Percentiles rank a stretch among this genome's conserved stretches.
phyloP scores from a whole-genome alignment of 768 basidiomycete species.

The Russula virescens region DNA sequence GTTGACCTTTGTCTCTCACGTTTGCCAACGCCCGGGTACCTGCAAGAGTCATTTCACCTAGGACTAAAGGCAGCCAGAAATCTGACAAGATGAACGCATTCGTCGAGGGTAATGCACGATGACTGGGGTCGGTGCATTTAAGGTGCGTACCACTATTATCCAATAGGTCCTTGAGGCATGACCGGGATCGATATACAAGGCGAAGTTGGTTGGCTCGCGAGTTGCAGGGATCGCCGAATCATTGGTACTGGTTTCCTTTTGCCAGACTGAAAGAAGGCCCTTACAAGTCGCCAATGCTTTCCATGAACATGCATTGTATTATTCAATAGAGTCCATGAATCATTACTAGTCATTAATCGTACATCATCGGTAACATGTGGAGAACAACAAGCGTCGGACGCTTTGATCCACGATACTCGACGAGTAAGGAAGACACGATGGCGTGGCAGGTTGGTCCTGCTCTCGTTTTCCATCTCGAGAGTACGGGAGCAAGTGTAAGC shows the following conservation, averaged over 20 bases:
- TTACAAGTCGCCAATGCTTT: too few species aligned
- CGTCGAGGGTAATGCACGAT: background rate
- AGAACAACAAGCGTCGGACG: too few species aligned
- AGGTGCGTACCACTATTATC: background rate
- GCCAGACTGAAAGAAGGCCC: too few species aligned
- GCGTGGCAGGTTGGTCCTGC: too few species aligned
- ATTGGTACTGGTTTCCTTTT: too few species aligned
- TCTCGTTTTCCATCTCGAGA: background rate
- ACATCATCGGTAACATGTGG: background rate
- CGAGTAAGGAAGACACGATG: background rate
- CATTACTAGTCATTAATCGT: background rate
- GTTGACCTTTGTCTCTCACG: too few species aligned
- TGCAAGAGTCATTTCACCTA: too few species aligned
- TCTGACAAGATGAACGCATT: background rate
- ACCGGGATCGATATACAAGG: background rate
- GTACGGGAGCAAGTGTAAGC: background rate
- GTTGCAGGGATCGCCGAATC: too few species aligned
- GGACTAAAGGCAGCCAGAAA: too few species aligned
- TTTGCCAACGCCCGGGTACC: too few species aligned
- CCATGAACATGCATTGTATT: background rate
- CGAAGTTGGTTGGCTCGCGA: background rate
- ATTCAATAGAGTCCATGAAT: too few species aligned
- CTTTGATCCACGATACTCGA: background rate
- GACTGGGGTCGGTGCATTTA: too few species aligned
- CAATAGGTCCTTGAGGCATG: background rate